Percentiles rank a stretch among this genome's conserved stretches.
phyloP scores from a whole-genome alignment of 441 rosid genomes.

The Erodium texanum region DNA sequence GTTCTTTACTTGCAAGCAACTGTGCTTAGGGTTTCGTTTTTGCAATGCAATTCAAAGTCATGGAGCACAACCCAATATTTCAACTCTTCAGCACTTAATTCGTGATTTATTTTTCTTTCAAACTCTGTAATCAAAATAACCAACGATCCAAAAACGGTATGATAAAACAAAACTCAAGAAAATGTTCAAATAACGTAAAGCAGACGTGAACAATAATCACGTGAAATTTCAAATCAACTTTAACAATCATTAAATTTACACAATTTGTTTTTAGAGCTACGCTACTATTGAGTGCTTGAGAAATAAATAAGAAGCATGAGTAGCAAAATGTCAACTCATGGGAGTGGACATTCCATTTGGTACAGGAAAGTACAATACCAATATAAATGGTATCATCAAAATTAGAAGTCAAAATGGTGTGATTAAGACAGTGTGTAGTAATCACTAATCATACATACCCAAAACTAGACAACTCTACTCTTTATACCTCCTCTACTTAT shows the following conservation, averaged over 20 bases:
- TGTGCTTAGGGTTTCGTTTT: not conserved
- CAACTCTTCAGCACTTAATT: not conserved
- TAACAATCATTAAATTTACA: no score
- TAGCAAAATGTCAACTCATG: not conserved
- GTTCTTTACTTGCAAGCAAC: no score
- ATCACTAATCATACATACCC: not conserved
- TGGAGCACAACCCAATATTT: not conserved
- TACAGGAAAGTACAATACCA: constrained; percentile 21
- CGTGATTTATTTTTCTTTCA: no score
- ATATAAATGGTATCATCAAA: constrained; percentile 1
- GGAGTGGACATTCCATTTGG: constrained; percentile 16
- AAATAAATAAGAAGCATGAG: not conserved
- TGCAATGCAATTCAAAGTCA: constrained; percentile 2
- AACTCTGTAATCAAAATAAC: no score
- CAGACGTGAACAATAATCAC: no score
- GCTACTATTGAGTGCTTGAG: not conserved
- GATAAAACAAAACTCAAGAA: no score
- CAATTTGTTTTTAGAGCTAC: no score
- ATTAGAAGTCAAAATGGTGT: constrained; percentile 1
- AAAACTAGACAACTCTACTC: constrained; percentile 13
- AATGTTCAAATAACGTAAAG: no score
- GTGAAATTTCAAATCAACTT: no score
- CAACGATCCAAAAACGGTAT: no score
- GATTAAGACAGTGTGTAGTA: not conserved
- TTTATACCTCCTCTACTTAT: not conserved